These are phyloP conservation scores for Haematococcus lacustris DNA, from an alignment of 139 green algal genomes.

Conservation along the genomic window DNA sequence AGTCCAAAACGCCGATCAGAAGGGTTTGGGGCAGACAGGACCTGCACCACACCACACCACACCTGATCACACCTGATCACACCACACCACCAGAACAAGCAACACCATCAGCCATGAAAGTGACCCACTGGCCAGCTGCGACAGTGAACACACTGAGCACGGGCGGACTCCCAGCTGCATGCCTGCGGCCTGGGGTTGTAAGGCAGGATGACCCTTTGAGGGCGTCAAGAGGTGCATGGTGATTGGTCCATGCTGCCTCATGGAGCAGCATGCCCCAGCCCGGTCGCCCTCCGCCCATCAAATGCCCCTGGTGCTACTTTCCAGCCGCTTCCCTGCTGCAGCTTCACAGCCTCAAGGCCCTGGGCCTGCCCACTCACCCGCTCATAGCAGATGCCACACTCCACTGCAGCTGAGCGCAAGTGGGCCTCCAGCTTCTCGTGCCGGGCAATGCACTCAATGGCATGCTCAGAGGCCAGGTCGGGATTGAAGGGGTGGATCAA, in stretches of 20 bases:
- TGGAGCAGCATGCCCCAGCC: neutral
- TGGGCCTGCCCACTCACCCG: conserved; percentile 23
- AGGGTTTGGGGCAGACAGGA: neutral
- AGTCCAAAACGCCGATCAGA: conserved; percentile 59
- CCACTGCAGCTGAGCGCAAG: conserved; percentile 32
- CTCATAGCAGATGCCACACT: conserved; percentile 80
- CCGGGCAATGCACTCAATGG: conserved; percentile 34
- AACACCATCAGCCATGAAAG: neutral
- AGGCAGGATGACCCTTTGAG: too few relatives aligned
- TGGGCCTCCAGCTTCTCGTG: conserved; percentile 41
- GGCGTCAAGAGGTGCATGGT: neutral
- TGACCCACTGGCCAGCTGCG: neutral
- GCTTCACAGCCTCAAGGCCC: neutral
- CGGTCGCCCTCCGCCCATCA: neutral
- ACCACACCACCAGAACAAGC: neutral
- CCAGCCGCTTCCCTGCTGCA: neutral
- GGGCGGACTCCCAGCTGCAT: too few relatives aligned
- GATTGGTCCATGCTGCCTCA: neutral
- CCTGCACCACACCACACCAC: neutral
- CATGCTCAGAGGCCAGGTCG: conserved; percentile 32
- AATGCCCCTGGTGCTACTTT: neutral
- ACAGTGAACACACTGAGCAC: neutral
- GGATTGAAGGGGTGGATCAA: conserved; percentile 54
- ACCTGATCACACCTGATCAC: neutral
- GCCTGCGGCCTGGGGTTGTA: neutral